phyloP scores from a whole-genome alignment of 164 flowering plant species.

The Taxillus chinensis region DNA sequence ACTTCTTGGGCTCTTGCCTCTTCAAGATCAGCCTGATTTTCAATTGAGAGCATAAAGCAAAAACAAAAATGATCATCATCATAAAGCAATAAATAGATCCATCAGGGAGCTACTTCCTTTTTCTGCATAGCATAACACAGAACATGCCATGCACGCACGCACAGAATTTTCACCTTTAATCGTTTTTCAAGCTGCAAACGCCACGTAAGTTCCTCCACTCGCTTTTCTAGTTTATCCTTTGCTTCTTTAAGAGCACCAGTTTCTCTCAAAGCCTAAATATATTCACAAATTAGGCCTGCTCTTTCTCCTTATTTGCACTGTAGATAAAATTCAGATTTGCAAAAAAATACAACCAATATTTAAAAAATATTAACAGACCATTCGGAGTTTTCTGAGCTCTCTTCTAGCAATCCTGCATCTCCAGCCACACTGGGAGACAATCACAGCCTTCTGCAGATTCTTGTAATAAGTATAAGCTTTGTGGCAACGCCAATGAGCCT shows the following conservation, averaged over 20 bases:
- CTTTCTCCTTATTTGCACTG: constrained; percentile 1
- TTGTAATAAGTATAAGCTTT: constrained; percentile 65
- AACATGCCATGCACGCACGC: neutral
- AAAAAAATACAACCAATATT: neutral
- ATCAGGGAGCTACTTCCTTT: neutral
- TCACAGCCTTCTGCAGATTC: constrained; percentile 66
- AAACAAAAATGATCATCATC: too few relatives aligned
- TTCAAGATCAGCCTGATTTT: constrained; percentile 73
- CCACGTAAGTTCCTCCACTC: constrained; percentile 98
- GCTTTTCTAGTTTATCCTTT: constrained; percentile 95
- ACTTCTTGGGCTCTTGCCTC: constrained; percentile 85
- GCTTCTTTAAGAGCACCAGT: constrained; percentile 98
- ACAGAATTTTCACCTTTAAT: constrained; percentile 44
- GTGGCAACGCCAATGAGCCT: constrained; percentile 72
- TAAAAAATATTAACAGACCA: constrained; percentile 41
- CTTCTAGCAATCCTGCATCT: constrained; percentile 73
- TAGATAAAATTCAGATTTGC: neutral
- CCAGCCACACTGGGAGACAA: constrained; percentile 92
- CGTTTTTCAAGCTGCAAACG: constrained; percentile 92
- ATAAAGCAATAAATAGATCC: neutral
- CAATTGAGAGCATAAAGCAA: neutral
- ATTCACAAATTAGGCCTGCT: constrained; percentile 2
- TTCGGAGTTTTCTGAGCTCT: constrained; percentile 83
- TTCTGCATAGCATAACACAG: neutral
- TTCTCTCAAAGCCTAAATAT: constrained; percentile 83